These are phyloP conservation scores for Isoetes taiwanensis DNA, from an alignment of 75 land plant genomes.

Conservation along the genomic window DNA sequence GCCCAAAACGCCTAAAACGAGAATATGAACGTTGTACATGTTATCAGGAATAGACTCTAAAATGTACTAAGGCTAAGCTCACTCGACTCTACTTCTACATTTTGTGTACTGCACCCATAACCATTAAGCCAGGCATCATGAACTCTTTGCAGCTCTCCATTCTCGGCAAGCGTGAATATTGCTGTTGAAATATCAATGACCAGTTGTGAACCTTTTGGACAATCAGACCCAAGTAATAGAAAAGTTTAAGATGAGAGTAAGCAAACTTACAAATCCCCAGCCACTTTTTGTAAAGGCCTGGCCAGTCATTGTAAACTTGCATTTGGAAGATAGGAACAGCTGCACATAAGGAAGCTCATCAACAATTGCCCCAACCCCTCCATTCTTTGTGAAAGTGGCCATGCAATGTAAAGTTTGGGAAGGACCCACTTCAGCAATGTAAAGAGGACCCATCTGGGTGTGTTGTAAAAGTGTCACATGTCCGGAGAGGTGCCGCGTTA, in stretches of 20 bases:
- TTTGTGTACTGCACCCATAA: not conserved
- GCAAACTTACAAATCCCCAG: slow-evolving; percentile 7
- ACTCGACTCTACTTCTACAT: not conserved
- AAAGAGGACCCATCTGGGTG: too few relatives aligned
- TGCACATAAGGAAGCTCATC: slow-evolving; percentile 7
- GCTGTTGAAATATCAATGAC: slow-evolving; percentile 3
- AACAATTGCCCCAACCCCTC: not conserved
- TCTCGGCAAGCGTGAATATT: slow-evolving; percentile 7
- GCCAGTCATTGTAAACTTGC: not conserved
- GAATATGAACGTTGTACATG: not conserved
- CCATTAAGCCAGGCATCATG: slow-evolving; percentile 5
- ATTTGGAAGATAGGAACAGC: not conserved
- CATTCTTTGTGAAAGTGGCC: not conserved
- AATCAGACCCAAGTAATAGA: not conserved
- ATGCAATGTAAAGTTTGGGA: too few relatives aligned
- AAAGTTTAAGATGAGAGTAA: not conserved
- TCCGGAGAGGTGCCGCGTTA: slow-evolving; percentile 1
- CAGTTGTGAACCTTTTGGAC: not conserved
- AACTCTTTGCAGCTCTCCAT: not conserved
- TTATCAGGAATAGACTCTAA: not conserved
- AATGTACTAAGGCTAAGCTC: not conserved
- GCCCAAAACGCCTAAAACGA: not conserved
- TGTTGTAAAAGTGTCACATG: too few relatives aligned
- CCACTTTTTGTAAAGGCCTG: slow-evolving; percentile 1
- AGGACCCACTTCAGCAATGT: too few relatives aligned